Percentiles rank a stretch among this genome's conserved stretches.
Evolutionary conservation across 192 early-diverging fungal species (phyloP).

Genomic region (Linnemannia schmuckeri): DNA sequence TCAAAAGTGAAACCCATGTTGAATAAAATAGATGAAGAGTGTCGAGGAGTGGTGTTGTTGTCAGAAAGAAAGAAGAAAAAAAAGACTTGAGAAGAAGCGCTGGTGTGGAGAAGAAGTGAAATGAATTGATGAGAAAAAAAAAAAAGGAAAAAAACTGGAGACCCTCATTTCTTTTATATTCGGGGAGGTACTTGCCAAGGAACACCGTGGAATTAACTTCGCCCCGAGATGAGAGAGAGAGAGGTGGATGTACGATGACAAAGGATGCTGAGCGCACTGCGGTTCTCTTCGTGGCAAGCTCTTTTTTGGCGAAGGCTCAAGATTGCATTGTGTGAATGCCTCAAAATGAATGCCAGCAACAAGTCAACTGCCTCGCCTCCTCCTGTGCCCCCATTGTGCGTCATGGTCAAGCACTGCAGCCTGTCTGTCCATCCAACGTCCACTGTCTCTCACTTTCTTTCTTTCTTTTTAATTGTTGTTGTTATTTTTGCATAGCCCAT

Average conservation of each 20-base stretch:
- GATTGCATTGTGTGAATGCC: not conserved
- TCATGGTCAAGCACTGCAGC: not conserved
- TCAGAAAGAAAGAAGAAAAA: not conserved
- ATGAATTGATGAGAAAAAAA: not conserved
- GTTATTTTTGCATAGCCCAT: slow-evolving; percentile 2
- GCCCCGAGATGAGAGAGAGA: not conserved
- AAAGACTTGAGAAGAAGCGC: not conserved
- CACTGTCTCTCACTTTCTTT: not conserved
- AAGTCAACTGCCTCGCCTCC: not conserved
- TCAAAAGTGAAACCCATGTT: slow-evolving; percentile 49
- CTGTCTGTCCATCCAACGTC: not conserved
- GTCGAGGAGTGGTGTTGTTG: not conserved
- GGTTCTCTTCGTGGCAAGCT: not conserved
- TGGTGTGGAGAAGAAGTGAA: not conserved
- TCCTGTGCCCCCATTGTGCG: not conserved
- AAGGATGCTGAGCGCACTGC: not conserved
- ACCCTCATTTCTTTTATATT: not conserved
- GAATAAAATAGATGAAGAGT: not conserved
- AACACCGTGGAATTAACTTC: not conserved
- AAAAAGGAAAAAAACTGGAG: not conserved
- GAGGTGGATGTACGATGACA: not conserved
- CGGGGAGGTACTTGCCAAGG: not conserved
- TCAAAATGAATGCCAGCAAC: not conserved
- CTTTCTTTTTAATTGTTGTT: not conserved
- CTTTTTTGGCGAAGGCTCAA: not conserved